Percentiles rank a stretch among this genome's conserved stretches.
phyloP scores from a whole-genome alignment of 1,284 basidiomycete species.

The Cerioporus squamosus region DNA sequence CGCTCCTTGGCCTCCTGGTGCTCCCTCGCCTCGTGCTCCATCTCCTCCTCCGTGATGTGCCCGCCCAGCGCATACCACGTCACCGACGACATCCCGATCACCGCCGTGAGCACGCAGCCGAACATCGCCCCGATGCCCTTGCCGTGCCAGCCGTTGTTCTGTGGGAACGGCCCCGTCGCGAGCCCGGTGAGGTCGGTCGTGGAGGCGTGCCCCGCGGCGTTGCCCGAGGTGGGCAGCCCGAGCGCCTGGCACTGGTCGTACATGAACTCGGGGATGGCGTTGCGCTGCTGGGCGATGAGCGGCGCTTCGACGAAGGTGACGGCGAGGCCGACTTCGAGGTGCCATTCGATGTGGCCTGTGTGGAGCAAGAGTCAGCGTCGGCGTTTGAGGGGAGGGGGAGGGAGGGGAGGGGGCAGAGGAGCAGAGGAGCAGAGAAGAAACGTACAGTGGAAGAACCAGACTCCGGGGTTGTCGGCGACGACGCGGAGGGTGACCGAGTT shows the following conservation, averaged over 20 bases:
- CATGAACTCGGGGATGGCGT: constrained; percentile 54
- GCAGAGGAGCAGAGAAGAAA: too few relatives aligned
- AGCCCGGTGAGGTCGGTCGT: constrained; percentile 68
- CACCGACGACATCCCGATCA: constrained; percentile 81
- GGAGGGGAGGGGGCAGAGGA: too few relatives aligned
- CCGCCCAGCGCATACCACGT: constrained; percentile 82
- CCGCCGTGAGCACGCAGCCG: constrained; percentile 82
- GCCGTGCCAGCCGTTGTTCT: constrained; percentile 78
- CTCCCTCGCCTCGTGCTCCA: constrained; percentile 69
- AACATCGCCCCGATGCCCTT: constrained; percentile 85
- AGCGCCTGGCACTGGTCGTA: constrained; percentile 75
- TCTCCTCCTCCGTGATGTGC: constrained; percentile 73
- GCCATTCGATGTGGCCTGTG: constrained; percentile 82
- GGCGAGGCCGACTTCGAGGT: constrained; percentile 79
- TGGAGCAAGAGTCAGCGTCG: background rate
- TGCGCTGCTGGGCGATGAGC: constrained; percentile 54
- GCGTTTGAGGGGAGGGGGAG: too few relatives aligned
- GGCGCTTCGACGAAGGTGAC: constrained; percentile 82
- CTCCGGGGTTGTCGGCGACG: constrained; percentile 82
- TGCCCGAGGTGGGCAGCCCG: constrained; percentile 68
- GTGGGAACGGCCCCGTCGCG: constrained; percentile 69
- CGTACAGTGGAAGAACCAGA: constrained; percentile 83
- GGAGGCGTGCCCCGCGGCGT: constrained; percentile 76
- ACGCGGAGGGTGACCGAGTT: constrained; percentile 70
- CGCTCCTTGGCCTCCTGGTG: constrained; percentile 59